These are phyloP conservation scores for Dittrichia graveolens DNA, from an alignment of 129 eudicot genomes.

Conservation along the genomic window DNA sequence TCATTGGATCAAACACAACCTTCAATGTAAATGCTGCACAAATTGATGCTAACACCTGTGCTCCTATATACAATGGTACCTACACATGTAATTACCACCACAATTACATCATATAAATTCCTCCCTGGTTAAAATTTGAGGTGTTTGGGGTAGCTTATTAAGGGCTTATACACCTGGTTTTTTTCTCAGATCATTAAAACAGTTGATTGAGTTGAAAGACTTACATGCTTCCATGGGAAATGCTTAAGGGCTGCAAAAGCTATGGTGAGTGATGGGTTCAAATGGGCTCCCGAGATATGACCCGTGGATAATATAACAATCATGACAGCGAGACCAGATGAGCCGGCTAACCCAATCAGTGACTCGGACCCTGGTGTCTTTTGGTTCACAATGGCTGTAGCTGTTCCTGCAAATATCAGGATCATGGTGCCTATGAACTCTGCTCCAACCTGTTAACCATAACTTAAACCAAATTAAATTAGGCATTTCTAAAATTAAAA, in stretches of 20 bases:
- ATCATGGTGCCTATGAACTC: conserved; percentile 93
- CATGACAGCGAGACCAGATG: conserved; percentile 91
- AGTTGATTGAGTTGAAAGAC: not conserved
- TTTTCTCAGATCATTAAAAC: too few species aligned
- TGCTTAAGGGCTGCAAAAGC: conserved; percentile 94
- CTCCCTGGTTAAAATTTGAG: too few species aligned
- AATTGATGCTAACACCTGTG: conserved; percentile 76
- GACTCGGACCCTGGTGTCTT: conserved; percentile 80
- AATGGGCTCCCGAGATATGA: conserved; percentile 96
- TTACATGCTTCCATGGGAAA: conserved; percentile 94
- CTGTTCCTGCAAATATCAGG: conserved; percentile 81
- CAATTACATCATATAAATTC: not conserved
- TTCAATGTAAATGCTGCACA: conserved; percentile 80
- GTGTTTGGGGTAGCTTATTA: too few species aligned
- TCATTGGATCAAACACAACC: conserved; percentile 66
- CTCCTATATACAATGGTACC: conserved; percentile 89
- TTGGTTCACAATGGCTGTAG: conserved; percentile 91
- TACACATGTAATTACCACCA: conserved; percentile 25
- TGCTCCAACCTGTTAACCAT: conserved; percentile 71
- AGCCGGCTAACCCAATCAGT: conserved; percentile 75
- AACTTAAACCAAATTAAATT: conserved; percentile 18
- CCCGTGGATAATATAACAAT: conserved; percentile 83
- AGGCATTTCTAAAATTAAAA: not conserved
- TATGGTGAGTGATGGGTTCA: conserved; percentile 83
- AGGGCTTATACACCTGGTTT: too few species aligned